Evolutionary conservation across 192 early-diverging fungal species (phyloP).

Genomic region (Spizellomyces punctatus): DNA sequence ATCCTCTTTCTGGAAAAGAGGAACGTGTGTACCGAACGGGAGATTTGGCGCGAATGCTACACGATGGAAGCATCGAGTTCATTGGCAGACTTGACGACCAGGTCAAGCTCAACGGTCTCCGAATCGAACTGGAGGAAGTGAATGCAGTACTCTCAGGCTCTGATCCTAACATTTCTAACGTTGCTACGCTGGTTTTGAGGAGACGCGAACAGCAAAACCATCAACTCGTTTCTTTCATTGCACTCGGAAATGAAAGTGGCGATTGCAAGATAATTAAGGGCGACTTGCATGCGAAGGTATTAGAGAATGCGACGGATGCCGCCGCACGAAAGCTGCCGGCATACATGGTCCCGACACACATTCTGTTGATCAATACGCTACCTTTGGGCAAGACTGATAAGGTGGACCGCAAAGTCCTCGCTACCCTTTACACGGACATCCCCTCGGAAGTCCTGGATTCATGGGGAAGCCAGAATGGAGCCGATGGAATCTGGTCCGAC

Average conservation of each 20-base stretch:
- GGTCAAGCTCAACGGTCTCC: slow-evolving; percentile 34
- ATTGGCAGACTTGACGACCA: slow-evolving; percentile 38
- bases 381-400: slow-evolving; percentile 17
- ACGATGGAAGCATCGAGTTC: slow-evolving; percentile 31
- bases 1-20: not conserved
- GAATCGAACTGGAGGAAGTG: slow-evolving; percentile 35
- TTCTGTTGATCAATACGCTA: slow-evolving; percentile 4
- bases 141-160: not conserved
- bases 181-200: not conserved
- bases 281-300: not conserved
- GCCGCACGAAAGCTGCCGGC: slow-evolving; percentile 12
- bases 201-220: not conserved
- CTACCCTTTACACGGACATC: slow-evolving; percentile 2
- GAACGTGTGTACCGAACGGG: slow-evolving; percentile 27
- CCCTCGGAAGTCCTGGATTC: too few relatives aligned
- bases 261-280: not conserved
- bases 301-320: not conserved
- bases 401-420: slow-evolving; percentile 4
- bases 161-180: not conserved
- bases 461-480: not conserved
- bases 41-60: slow-evolving; percentile 19
- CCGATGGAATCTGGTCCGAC: not conserved
- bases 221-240: not conserved
- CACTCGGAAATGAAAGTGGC: not conserved
- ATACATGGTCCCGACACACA: slow-evolving; percentile 21